Evolutionary conservation across 2,329 filamentous ascomycete genomes (phyloP).

Genomic region (Cladophialophora psammophila): DNA sequence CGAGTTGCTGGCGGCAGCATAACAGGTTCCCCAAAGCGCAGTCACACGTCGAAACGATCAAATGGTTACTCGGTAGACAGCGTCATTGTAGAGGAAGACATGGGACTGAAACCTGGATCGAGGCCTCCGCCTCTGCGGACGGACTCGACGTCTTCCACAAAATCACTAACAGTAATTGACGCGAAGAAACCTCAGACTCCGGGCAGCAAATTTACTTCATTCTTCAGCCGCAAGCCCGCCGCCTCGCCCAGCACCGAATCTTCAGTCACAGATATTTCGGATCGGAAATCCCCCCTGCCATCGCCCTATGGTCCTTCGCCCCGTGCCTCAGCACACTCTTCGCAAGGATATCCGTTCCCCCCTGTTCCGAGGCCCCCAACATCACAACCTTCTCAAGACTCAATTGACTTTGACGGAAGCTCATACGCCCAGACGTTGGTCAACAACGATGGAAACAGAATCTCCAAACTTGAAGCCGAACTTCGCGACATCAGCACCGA

Average conservation of each 20-base stretch:
- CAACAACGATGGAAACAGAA: constrained; percentile 60
- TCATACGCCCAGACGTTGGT: constrained; percentile 46
- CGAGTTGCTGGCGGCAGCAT: constrained; percentile 9
- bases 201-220: constrained; percentile 66
- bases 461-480: constrained; percentile 93
- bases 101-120: constrained; percentile 54
- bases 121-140: constrained; percentile 55
- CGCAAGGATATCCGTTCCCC: constrained; percentile 36
- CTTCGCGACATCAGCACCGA: constrained; percentile 91
- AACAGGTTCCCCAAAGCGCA: constrained; percentile 16
- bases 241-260: constrained; percentile 65
- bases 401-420: constrained; percentile 54
- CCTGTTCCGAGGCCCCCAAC: constrained; percentile 45
- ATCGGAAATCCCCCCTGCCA: constrained; percentile 65
- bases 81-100: constrained; percentile 41
- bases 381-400: constrained; percentile 50
- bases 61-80: constrained; percentile 31
- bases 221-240: constrained; percentile 71
- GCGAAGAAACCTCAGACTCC: constrained; percentile 58
- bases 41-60: constrained; percentile 18
- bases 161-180: constrained; percentile 48
- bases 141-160: constrained; percentile 49
- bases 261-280: constrained; percentile 69
- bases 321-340: constrained; percentile 44
- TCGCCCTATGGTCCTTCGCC: constrained; percentile 59